Conservation (phyloP, 331 rosid species). For the Malus hybrid region DNA sequence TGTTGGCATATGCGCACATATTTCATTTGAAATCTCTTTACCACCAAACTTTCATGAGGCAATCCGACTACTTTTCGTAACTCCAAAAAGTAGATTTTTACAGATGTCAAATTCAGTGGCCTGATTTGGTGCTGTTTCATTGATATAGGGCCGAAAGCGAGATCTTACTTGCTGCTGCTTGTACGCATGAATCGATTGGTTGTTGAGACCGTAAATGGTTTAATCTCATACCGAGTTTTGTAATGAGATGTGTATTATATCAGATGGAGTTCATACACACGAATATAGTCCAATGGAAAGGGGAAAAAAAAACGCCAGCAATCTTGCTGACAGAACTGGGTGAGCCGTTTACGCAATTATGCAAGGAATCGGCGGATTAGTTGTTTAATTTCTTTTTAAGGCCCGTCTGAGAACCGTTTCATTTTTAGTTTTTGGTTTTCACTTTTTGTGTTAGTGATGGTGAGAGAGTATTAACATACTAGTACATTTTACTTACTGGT, state of each 20-base stretch:
- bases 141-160: conserved; percentile 66
- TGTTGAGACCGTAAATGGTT: conserved; percentile 63
- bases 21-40: neutral
- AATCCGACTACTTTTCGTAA: neutral
- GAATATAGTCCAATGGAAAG: neutral
- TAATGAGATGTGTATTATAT: conserved; percentile 11
- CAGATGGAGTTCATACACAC: neutral
- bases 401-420: neutral
- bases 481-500: neutral
- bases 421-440: neutral
- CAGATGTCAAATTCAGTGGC: neutral
- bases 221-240: conserved; percentile 58
- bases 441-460: neutral
- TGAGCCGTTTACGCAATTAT: neutral
- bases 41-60: neutral
- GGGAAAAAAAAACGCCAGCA: neutral
- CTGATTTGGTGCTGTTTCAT: neutral
- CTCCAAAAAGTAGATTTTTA: neutral
- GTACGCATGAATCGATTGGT: conserved; percentile 74
- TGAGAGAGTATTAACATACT: neutral
- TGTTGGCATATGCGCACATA: neutral
- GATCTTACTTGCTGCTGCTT: conserved; percentile 70
- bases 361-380: neutral
- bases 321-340: neutral
- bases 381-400: neutral